Percentiles rank a stretch among this genome's conserved stretches.
Evolutionary conservation across 768 basidiomycete genomes (phyloP).

Genomic region (Kwoniella bestiolae): DNA sequence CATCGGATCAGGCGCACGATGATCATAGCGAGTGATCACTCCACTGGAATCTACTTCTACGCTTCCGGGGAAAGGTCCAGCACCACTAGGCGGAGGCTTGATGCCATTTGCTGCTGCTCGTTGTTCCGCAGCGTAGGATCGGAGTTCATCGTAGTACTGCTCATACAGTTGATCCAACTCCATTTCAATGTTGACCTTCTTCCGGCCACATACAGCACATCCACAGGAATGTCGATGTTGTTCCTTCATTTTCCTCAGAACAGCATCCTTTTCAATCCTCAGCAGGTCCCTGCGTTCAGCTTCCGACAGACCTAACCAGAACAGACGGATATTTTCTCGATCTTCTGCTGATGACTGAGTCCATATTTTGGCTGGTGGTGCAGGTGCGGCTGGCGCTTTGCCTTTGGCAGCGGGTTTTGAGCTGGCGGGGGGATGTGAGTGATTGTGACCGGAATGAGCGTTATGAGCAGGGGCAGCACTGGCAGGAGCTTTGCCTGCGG

Average conservation of each 20-base stretch:
- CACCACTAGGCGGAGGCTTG: conserved; percentile 88
- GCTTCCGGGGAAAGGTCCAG: conserved; percentile 96
- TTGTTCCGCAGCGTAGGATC: conserved; percentile 86
- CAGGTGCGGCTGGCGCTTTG: conserved; percentile 46
- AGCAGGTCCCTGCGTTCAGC: conserved; percentile 88
- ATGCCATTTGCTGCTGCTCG: conserved; percentile 76
- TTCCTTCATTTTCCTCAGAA: conserved; percentile 98
- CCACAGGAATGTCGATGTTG: conserved; percentile 95
- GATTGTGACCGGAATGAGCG: conserved; percentile 53
- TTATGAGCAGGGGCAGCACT: conserved; percentile 41
- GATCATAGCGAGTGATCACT: conserved; percentile 63
- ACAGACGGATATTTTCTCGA: conserved; percentile 95
- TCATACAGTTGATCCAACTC: conserved; percentile 99
- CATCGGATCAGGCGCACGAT: conserved; percentile 54
- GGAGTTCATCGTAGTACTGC: conserved; percentile 99
- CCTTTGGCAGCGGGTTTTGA: conserved; percentile 46
- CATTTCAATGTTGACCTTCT: conserved; percentile 98
- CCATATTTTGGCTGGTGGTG: conserved; percentile 75
- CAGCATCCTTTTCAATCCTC: conserved; percentile 97
- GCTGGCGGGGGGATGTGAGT: conserved; percentile 61
- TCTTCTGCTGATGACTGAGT: conserved; percentile 89
- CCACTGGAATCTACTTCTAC: conserved; percentile 96
- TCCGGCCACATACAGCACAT: conserved; percentile 94
- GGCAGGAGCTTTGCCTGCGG: conserved; percentile 58
- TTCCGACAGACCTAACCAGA: conserved; percentile 93